Base-by-base conservation (phyloP, 1,284 basidiomycete genomes). In the Cystobasidium slooffiae region DNA sequence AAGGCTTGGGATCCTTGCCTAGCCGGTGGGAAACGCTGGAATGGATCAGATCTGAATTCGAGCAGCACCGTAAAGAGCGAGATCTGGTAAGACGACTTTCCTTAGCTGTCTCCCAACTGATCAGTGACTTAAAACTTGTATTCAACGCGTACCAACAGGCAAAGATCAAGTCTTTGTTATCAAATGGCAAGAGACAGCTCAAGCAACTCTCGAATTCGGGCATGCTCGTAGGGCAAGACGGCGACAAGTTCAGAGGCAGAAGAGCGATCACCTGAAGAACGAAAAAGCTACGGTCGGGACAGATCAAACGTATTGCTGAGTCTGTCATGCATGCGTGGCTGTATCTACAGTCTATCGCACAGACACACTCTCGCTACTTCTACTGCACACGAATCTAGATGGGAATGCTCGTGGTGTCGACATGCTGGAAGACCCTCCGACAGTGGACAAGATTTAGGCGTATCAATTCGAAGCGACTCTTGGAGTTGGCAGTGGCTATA, bases 11-110 rank as follows among this genome's bases (percentile, higher is more conserved):
- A 3, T 61, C 63, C 46, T 52, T 73, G 22, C 14, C 49, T n/a
- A 52, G 51, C 18, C 62, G 70, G 10, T 51, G 51, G 31, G 70
- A 73, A 18, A 73, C 70, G 16, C 24, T 73, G 9, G 37, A 53
- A 6, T 73, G 70, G 70, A 66, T 73, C 20, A 63, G 70, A 20
- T 55, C 70, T 44, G 70, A 73, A 41, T 73, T 73, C 52, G 70
- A 73, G 63, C 70, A 58, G 53, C 56, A 73, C 41, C 63, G 53
- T 18, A 51, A 56, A 10, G 70, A 73, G 53, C 47, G 62, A 20
- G 39, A 73, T 49, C 22, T 73, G 22, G 70, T 73, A 41, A 41
- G 64, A n/a, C 3, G 16, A 47, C n/a, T 12, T 43, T 24, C 51
- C 10, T 24, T 55, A 18, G 52, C 37, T 44, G 18, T 41, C 20